Evolutionary conservation across 108 stramenopile species (phyloP).

Genomic region (Cyclotella kingstonii): DNA sequence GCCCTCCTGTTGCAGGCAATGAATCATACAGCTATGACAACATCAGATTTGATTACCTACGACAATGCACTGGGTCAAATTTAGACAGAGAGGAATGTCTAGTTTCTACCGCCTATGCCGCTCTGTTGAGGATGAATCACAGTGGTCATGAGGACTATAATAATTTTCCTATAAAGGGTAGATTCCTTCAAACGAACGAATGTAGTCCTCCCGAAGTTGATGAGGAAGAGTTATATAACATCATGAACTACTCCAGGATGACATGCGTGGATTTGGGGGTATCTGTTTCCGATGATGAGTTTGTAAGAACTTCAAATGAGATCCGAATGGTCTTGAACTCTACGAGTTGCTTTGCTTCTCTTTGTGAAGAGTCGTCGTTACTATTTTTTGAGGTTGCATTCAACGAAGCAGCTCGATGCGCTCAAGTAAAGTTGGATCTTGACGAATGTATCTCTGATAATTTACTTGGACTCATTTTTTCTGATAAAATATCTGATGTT

Average conservation of each 20-base stretch:
- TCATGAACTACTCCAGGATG: constrained; percentile 4
- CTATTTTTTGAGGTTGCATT: constrained; percentile 11
- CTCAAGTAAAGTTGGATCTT: constrained; percentile 20
- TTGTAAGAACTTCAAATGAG: constrained; percentile 1
- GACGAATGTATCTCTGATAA: constrained; percentile 16
- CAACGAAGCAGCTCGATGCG: constrained; percentile 11
- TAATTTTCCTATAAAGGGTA: not conserved
- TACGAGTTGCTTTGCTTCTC: constrained; percentile 1
- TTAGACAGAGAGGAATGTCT: constrained; percentile 23
- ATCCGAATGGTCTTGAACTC: constrained; percentile 4
- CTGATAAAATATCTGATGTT: not conserved
- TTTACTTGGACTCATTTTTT: constrained; percentile 1
- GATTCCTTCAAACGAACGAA: constrained; percentile 2
- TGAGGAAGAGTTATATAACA: constrained; percentile 6
- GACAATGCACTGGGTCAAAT: constrained; percentile 12
- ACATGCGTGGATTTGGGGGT: constrained; percentile 6
- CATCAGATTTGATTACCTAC: constrained; percentile 11
- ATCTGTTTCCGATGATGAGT: constrained; percentile 13
- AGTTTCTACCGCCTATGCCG: constrained; percentile 9
- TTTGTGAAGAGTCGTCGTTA: not conserved
- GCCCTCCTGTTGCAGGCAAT: not conserved
- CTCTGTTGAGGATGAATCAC: constrained; percentile 5
- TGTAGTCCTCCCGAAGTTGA: constrained; percentile 7
- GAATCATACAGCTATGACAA: constrained; percentile 7
- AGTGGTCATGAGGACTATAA: not conserved